These are phyloP conservation scores for Penicillium decumbens DNA, from an alignment of 2,329 filamentous ascomycete genomes.

Conservation along the genomic window DNA sequence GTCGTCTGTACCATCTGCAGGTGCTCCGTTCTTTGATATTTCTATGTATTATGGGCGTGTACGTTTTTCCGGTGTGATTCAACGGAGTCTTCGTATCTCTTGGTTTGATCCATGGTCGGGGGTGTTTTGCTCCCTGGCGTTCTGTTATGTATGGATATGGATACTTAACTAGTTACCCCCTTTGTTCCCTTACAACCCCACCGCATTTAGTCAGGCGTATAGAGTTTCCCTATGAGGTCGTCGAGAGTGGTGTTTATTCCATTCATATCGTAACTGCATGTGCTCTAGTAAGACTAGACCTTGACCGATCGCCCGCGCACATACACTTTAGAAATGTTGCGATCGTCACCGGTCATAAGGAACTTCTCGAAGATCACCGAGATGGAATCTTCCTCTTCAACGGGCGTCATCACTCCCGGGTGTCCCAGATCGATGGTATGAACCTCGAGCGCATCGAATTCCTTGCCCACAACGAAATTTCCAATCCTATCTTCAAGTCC, in stretches of 20 bases:
- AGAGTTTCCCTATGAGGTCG: no score
- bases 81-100: background rate
- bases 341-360: conserved; percentile 61
- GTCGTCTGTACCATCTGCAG: background rate
- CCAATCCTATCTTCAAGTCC: conserved; percentile 53
- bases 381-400: conserved; percentile 49
- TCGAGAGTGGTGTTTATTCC: no score
- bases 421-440: conserved; percentile 31
- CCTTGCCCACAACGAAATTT: conserved; percentile 55
- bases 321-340: conserved; percentile 56
- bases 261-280: no score
- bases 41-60: background rate
- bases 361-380: conserved; percentile 58
- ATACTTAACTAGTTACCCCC: background rate
- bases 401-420: conserved; percentile 50
- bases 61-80: background rate
- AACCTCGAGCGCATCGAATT: conserved; percentile 58
- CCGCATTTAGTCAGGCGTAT: background rate
- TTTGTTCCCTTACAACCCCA: background rate
- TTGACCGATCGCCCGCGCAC: conserved; percentile 46
- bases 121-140: no score
- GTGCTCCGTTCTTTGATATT: background rate
- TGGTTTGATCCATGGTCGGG: no score
- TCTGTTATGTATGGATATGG: background rate
- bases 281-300: background rate